These are phyloP conservation scores for Oryza meridionalis DNA, from an alignment of 176 grass and related monocot species.

Conservation along the genomic window DNA sequence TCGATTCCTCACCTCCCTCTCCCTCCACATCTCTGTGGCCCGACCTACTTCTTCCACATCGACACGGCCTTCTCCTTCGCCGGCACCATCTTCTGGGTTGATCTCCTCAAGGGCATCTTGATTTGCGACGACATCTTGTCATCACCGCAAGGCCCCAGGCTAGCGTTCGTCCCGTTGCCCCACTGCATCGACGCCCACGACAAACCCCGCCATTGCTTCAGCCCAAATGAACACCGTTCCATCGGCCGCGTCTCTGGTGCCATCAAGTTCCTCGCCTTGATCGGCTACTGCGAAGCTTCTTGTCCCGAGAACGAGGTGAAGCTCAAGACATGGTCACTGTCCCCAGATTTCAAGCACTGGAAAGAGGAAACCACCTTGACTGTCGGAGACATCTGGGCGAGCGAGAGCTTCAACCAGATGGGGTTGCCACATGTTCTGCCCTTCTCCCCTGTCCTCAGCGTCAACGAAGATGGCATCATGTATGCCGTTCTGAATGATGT, in stretches of 20 bases:
- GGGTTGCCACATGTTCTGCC: not conserved
- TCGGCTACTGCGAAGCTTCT: not conserved
- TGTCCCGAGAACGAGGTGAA: not conserved
- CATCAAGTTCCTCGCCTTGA: not conserved
- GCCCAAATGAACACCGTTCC: not conserved
- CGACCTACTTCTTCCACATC: too few relatives aligned
- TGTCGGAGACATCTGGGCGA: not conserved
- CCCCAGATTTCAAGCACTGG: slow-evolving; percentile 5
- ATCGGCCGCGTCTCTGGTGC: not conserved
- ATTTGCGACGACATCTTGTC: too few relatives aligned
- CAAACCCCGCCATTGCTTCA: too few relatives aligned
- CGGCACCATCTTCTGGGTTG: not conserved
- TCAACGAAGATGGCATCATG: not conserved
- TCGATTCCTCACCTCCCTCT: not conserved
- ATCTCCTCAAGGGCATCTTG: not conserved
- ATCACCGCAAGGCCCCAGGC: too few relatives aligned
- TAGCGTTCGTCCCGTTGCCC: too few relatives aligned
- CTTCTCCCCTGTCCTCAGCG: not conserved
- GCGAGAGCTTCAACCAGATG: not conserved
- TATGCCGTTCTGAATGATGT: not conserved
- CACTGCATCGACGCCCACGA: too few relatives aligned
- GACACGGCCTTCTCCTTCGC: not conserved
- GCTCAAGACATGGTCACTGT: not conserved
- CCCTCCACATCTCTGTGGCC: not conserved
- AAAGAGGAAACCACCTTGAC: not conserved